Evolutionary conservation across 2,329 filamentous ascomycete species (phyloP).

Genomic region (Arthrobotrys conoides): DNA sequence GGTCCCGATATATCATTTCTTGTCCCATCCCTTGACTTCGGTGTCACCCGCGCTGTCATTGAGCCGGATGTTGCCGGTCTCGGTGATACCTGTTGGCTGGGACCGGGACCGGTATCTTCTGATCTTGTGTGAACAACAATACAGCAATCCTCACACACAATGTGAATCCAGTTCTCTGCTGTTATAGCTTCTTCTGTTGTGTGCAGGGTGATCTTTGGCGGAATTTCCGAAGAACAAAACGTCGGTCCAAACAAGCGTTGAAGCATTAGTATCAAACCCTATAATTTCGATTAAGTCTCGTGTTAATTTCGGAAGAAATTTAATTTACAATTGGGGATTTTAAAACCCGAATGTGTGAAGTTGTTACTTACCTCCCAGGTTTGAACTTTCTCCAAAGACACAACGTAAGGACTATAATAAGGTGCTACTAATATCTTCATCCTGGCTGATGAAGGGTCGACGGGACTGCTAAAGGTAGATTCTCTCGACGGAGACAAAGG

Average conservation of each 20-base stretch:
- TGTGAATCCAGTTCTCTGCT: conserved; percentile 45
- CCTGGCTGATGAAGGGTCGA: conserved; percentile 64
- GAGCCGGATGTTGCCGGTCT: conserved; percentile 47
- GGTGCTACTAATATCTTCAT: conserved; percentile 64
- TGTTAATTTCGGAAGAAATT: conserved; percentile 7
- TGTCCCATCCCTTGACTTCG: conserved; percentile 49
- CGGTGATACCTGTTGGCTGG: conserved; percentile 32
- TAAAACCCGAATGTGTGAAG: background rate
- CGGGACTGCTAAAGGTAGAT: conserved; percentile 50
- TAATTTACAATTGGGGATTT: background rate
- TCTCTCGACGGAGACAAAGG: conserved; percentile 48
- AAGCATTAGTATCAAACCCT: conserved; percentile 57
- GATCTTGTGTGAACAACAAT: conserved; percentile 59
- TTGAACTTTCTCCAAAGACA: conserved; percentile 63
- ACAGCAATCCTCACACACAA: conserved; percentile 48
- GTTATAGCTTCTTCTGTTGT: conserved; percentile 44
- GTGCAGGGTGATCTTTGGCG: conserved; percentile 49
- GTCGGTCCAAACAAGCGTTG: conserved; percentile 54
- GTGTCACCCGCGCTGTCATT: conserved; percentile 29
- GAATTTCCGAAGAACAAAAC: conserved; percentile 51
- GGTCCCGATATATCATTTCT: conserved; percentile 52
- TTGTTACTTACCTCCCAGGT: conserved; percentile 63
- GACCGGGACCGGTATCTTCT: conserved; percentile 37
- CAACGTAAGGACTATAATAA: conserved; percentile 63
- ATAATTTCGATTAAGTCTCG: background rate